phyloP scores from a whole-genome alignment of 352 stramenopile species.

The Sclerospora graminicola region DNA sequence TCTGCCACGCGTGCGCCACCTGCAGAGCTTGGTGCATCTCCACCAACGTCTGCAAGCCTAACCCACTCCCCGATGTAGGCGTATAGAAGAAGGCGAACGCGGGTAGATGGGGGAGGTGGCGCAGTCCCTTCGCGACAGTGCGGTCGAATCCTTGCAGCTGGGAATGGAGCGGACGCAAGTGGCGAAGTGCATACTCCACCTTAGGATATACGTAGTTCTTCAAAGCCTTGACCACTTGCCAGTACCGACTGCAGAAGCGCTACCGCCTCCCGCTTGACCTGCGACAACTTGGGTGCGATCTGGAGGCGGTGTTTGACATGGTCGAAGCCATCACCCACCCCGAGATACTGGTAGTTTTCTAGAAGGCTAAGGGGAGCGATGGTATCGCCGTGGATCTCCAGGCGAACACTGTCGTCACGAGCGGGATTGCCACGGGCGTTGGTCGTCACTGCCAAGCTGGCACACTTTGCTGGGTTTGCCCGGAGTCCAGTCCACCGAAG shows the following conservation, averaged over 20 bases:
- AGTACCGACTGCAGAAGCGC: slow-evolving; percentile 3
- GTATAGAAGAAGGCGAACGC: no score
- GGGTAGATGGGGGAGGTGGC: no score
- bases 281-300: background rate
- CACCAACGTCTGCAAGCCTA: no score
- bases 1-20: no score
- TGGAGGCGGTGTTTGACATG: slow-evolving; percentile 2
- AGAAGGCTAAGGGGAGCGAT: background rate
- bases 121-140: no score
- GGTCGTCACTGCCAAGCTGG: background rate
- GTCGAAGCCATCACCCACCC: slow-evolving; percentile 6
- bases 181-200: no score
- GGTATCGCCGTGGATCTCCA: background rate
- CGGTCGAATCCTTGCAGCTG: no score
- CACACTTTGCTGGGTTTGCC: slow-evolving; percentile 11
- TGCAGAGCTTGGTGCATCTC: no score
- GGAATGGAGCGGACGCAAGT: no score
- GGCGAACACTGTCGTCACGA: slow-evolving; percentile 1
- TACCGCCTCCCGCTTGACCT: slow-evolving; percentile 1
- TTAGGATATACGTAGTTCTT: no score
- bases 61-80: no score
- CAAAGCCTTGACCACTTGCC: background rate
- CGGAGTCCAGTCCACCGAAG: no score
- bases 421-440: slow-evolving; percentile 5
- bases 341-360: slow-evolving; percentile 1